A percentile compares a stretch with the other conserved stretches of the same genome.
Conservation (phyloP, 2,329 filamentous ascomycete species). For the Ophiosphaerella herpotricha region DNA sequence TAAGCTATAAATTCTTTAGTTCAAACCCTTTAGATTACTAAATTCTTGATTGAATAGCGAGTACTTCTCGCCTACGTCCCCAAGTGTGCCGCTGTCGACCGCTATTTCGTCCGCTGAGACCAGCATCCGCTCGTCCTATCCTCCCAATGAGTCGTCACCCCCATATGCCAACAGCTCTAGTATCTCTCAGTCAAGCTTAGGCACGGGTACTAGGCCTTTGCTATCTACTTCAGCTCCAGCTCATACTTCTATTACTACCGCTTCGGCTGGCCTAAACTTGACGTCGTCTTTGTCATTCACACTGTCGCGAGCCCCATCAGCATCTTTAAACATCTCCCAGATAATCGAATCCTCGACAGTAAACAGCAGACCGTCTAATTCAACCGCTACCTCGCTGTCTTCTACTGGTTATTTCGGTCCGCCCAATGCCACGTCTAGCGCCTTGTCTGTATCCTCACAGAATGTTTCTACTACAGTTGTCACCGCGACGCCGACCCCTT, state of each 20-base stretch:
- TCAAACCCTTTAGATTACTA: not conserved
- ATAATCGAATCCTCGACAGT: slow-evolving; percentile 1
- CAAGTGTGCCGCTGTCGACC: slow-evolving; percentile 11
- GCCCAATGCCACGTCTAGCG: slow-evolving; percentile 1
- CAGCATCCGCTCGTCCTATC: not conserved
- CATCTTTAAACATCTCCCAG: slow-evolving; percentile 4
- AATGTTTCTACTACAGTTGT: not conserved
- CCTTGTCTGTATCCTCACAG: not conserved
- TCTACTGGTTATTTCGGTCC: slow-evolving; percentile 8
- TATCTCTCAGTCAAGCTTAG: slow-evolving; percentile 1
- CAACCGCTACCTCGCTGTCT: not conserved
- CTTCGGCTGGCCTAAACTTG: not conserved
- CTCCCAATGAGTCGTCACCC: slow-evolving; percentile 5
- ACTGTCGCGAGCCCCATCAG: not conserved
- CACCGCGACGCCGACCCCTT: not conserved
- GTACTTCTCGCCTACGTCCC: slow-evolving; percentile 5
- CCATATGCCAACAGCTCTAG: slow-evolving; percentile 17
- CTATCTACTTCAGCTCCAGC: not conserved
- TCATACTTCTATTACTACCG: not conserved
- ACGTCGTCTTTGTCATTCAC: not conserved
- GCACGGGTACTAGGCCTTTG: slow-evolving; percentile 3
- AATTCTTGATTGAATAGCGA: not conserved
- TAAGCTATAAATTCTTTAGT: slow-evolving; percentile 7
- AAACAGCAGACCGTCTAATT: not conserved
- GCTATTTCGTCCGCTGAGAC: slow-evolving; percentile 11